Base-by-base conservation (phyloP, 169 alveolate species). In the Cryptosporidium parvum region DNA sequence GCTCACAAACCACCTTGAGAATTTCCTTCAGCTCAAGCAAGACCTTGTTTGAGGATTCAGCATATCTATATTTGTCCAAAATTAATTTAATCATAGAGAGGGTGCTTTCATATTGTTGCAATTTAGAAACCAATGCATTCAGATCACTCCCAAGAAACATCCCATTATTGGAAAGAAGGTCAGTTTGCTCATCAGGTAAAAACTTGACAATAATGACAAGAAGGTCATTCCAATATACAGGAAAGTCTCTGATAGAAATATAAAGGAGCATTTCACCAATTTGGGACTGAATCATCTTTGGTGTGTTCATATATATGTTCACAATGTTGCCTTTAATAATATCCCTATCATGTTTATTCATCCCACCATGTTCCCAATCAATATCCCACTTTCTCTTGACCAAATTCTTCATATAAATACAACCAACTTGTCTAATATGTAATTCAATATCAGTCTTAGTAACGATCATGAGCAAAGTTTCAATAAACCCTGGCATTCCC, bases 331-430 rank as follows among this genome's bases (percentile, higher is more conserved):
- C 52, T 39, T 80, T 80, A 29, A 80, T 80, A 12, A 80, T 21
- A 29, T 80, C 75, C 29, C 89, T 80, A 31, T 80, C 75, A 21
- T 39, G 45, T 31, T 62, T 39, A 42, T n/a, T 80, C 62, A 80
- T 44, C 12, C 89, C 89, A 26, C 89, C 89, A 42, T 80, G 75
- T 23, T 62, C 75, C 73, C 89, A 80, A 23, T 80, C 89, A 31
- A 80, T 23, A 62, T 80, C 89, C 89, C 89, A 80, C 35, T 65
- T 80, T n/a, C 75, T 37, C 75, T 80, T 80, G 33, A 80, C 62
- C 23, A 62, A 26, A 29, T 80, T 80, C 67, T 80, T 80, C 16
- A 80, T 42, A 42, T 80, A 80, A 33, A 80, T 80, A 33, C 89
- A 80, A 1, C 80, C 89, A 44, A 80, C 75, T 33, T 80, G 89